phyloP scores from a whole-genome alignment of 192 early-diverging fungal species.

The Funneliformis geosporum region DNA sequence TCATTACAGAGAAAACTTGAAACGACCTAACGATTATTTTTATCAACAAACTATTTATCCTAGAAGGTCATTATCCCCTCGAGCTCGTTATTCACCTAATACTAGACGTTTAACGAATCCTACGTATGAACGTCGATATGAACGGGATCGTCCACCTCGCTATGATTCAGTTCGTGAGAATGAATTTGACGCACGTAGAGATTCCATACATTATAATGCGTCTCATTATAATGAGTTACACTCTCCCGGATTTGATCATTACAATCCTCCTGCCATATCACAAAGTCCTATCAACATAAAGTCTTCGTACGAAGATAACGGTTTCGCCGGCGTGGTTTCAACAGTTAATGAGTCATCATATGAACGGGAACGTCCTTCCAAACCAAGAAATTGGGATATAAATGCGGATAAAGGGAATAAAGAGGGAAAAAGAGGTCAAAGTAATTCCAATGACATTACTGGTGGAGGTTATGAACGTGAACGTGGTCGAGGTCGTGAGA shows the following conservation, averaged over 20 bases:
- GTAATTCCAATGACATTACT: not conserved
- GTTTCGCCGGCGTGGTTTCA: not conserved
- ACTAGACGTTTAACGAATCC: not conserved
- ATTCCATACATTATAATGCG: not conserved
- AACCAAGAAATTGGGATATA: conserved; percentile 13
- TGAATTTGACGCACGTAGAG: not conserved
- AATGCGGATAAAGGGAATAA: conserved; percentile 1
- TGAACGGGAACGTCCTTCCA: not conserved
- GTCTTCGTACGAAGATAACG: not conserved
- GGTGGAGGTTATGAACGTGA: not conserved
- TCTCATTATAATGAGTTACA: not conserved
- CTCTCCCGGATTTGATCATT: not conserved
- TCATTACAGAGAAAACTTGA: not conserved
- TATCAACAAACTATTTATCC: not conserved
- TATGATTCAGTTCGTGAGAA: not conserved
- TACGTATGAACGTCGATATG: conserved; percentile 14
- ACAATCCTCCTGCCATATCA: not conserved
- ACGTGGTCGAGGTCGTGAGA: conserved; percentile 2
- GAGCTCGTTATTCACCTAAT: conserved; percentile 6
- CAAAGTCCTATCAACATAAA: not conserved
- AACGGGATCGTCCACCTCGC: conserved; percentile 14
- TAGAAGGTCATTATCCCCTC: not conserved
- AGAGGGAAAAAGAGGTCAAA: not conserved
- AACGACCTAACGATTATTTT: conserved; percentile 11
- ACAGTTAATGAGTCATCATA: not conserved